Evolutionary conservation across 2,329 filamentous ascomycete genomes (phyloP), one percentile per base, ranked within the genome.

Genomic region (Trichoderma guizhouense): DNA sequence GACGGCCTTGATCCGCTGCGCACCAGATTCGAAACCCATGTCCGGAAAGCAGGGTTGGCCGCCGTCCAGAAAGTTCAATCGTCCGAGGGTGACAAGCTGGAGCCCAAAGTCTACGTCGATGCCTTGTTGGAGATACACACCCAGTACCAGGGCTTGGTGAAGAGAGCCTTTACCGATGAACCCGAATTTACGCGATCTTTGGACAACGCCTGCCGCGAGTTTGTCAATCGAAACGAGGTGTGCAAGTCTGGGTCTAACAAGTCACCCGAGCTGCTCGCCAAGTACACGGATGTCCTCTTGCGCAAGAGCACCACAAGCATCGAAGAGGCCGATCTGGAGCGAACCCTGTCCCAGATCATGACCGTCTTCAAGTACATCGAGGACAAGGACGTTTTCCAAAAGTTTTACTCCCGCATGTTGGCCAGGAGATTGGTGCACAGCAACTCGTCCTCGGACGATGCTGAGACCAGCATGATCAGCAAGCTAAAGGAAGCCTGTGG

Each of bases 351-450:
- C 24, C 93, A 98, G 81, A 96, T 99, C 78, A 99, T 99, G 96
- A 98, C 95, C 1, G 94, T 99, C 70, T 99, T 99, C 89, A 98
- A 98, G 85, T 99, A 99, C 83, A 98, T 99, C 74, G 96, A 99
- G 81, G 97, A 99, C 83, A 99, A 99, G 86, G 96, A 99, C 79
- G 97, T 99, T 6, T 99, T 99, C 88, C 96, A 98, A 82, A 99
- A 98, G 82, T 99, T 98, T 83, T 99, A 99, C 84, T 97, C 95
- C 2, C 93, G 95, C 74, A 97, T 97, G 91, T 85, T 99, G 77
- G 96, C 96, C 64, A 94, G 97, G 81, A 94, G 96, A 77, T 85
- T 99, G 70, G 96, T 99, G 21, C 94, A 98, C 81, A 94, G 93
- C 81, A 98, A 92, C 80, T 98, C 96, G 0, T 96, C 96, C 3